Evolutionary conservation across 768 basidiomycete genomes (phyloP).

Genomic region (Filobasidium floriforme): DNA sequence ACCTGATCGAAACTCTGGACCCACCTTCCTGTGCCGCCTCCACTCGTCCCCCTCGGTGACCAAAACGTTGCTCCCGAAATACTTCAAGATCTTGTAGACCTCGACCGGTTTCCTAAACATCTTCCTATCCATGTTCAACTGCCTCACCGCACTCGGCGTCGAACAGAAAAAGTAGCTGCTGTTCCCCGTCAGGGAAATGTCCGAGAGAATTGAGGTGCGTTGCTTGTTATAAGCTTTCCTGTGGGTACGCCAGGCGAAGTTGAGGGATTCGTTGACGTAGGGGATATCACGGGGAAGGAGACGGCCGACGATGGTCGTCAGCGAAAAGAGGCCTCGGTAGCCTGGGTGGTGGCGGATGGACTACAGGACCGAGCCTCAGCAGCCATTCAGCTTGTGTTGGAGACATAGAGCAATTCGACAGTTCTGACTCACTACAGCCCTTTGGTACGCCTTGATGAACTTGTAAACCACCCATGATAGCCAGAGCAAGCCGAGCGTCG

Average conservation of each 20-base stretch:
- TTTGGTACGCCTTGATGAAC: not conserved
- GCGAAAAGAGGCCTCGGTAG: slow-evolving; percentile 15
- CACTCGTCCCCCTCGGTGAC: slow-evolving; percentile 25
- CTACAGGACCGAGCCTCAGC: not conserved
- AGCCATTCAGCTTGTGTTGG: not conserved
- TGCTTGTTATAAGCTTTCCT: slow-evolving; percentile 1
- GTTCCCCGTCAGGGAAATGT: slow-evolving; percentile 15
- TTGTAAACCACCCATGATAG: slow-evolving; percentile 17
- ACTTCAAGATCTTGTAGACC: slow-evolving; percentile 16
- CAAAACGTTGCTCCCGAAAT: slow-evolving; percentile 20
- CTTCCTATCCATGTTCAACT: slow-evolving; percentile 14
- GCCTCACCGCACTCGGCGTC: slow-evolving; percentile 16
- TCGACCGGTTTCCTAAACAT: slow-evolving; percentile 23
- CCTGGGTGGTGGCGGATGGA: slow-evolving; percentile 15
- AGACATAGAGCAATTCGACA: not conserved
- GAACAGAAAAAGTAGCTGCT: slow-evolving; percentile 6
- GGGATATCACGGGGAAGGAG: slow-evolving; percentile 10
- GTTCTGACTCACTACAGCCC: not conserved
- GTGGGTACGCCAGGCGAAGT: slow-evolving; percentile 12
- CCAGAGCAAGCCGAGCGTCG: not conserved
- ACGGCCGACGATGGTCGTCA: slow-evolving; percentile 16
- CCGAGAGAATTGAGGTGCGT: slow-evolving; percentile 9
- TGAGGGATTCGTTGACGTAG: slow-evolving; percentile 16
- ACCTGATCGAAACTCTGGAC: too few species aligned
- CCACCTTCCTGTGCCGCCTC: slow-evolving; percentile 24